Conservation (phyloP, 2,329 filamentous ascomycete genomes). For the Ceratocystis harringtonii region DNA sequence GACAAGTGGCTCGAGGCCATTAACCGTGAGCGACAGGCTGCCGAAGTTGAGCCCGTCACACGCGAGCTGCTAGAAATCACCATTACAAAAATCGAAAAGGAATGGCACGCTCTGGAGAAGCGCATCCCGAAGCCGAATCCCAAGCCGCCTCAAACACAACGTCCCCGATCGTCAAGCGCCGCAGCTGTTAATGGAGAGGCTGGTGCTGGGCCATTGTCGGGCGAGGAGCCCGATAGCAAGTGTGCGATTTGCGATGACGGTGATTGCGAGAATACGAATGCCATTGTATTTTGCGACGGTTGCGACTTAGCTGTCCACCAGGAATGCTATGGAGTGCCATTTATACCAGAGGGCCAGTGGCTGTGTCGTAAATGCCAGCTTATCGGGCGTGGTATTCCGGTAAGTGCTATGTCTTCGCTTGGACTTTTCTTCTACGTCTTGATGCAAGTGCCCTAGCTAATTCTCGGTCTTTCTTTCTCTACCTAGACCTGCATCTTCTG, state of each 20-base stretch:
- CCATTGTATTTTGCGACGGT: slow-evolving; percentile 96
- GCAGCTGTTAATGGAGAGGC: slow-evolving; percentile 92
- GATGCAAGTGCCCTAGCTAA: slow-evolving; percentile 1
- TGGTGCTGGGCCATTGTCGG: slow-evolving; percentile 30
- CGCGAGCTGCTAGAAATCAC: slow-evolving; percentile 93
- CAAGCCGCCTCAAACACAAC: slow-evolving; percentile 86
- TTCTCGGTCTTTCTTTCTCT: not conserved
- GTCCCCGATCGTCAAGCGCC: slow-evolving; percentile 82
- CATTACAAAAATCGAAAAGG: slow-evolving; percentile 97
- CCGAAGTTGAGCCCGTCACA: slow-evolving; percentile 68
- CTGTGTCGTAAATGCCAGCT: slow-evolving; percentile 92
- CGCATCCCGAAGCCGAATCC: slow-evolving; percentile 93
- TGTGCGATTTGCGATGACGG: slow-evolving; percentile 97
- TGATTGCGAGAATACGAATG: slow-evolving; percentile 98
- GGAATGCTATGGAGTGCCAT: slow-evolving; percentile 96
- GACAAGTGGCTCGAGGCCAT: slow-evolving; percentile 85
- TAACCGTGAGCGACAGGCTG: slow-evolving; percentile 60
- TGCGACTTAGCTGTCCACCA: slow-evolving; percentile 96
- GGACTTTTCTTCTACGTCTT: not conserved
- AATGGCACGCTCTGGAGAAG: slow-evolving; percentile 93
- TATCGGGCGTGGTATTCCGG: slow-evolving; percentile 77
- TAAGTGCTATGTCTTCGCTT: slow-evolving; percentile 29
- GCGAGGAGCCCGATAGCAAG: slow-evolving; percentile 92
- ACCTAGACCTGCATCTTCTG: slow-evolving; percentile 86
- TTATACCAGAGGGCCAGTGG: slow-evolving; percentile 98